Base-by-base conservation (phyloP, 2,329 filamentous ascomycete species). In the Penicillium sp. region DNA sequence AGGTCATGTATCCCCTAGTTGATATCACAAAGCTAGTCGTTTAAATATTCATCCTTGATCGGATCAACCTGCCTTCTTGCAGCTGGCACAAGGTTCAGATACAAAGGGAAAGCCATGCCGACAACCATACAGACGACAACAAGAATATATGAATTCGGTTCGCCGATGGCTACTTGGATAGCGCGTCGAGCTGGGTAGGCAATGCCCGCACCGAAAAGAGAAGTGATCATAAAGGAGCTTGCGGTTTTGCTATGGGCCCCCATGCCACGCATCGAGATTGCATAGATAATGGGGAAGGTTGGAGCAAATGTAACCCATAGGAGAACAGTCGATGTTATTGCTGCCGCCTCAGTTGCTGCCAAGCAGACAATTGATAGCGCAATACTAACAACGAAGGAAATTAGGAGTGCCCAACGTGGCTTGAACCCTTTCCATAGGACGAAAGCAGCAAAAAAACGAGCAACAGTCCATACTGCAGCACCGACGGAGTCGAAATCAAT, bases 401-500 rank as follows among this genome's bases (percentile, higher is more conserved):
- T 20, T 12, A 55, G 35, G 3, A 55, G 46, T 2, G 20, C 14
- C 20, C 24, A 46, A 16, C 45, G 45, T 16, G 52, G 43, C 14
- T 55, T 55, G 11, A 48, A 66, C 66, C 26, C 26, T 8, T 80
- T 77, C 54, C 80, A 74, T 47, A 79, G 78, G 1, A 79, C 65
- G 8, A 77, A 71, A 2, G 83, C 83, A 2, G 80, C 77, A 2
- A 83, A 55, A 63, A 86, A 85, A 7, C 83, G 80, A 9, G 81
- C 81, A 2, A 78, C 66, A 9, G 82, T 81, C 60, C 86, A 86
- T 11, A 81, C 71, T 1, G 80, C 78, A 63, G 84, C 21, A 18
- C 23, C 52, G 11, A 54, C 30, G n/a, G 30, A 21, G 23, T 14
- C 26, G 3, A 46, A 45, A 53, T 53, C 40, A 46, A 43, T 23